A percentile compares a stretch with the other conserved stretches of the same genome.
Conservation (phyloP, 495 filamentous ascomycete genomes). For the Bacidia gigantensis region DNA sequence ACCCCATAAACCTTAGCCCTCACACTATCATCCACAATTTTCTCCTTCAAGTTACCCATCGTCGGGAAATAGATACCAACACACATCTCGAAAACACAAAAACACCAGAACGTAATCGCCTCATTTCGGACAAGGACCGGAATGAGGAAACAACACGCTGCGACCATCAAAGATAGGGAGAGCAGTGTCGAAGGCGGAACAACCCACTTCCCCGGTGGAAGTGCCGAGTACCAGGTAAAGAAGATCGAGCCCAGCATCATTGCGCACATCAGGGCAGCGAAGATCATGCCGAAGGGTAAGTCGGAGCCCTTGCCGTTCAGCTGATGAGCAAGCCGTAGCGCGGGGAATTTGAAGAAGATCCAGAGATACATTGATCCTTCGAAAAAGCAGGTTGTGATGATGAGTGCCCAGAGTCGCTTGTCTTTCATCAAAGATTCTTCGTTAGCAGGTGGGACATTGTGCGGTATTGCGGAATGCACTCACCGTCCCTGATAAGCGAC, state of each 20-base stretch:
- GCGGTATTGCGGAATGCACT: neutral
- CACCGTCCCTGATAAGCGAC: neutral
- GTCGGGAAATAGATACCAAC: slow-evolving; percentile 41
- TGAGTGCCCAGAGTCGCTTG: slow-evolving; percentile 32
- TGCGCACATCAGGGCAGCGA: slow-evolving; percentile 42
- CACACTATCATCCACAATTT: no score
- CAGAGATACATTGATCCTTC: slow-evolving; percentile 48
- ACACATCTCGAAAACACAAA: slow-evolving; percentile 10
- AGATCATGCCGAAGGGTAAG: slow-evolving; percentile 43
- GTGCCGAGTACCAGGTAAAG: slow-evolving; percentile 26
- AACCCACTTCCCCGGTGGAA: slow-evolving; percentile 18
- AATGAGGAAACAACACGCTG: slow-evolving; percentile 28
- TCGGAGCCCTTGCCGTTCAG: slow-evolving; percentile 12
- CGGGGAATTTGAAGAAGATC: slow-evolving; percentile 43
- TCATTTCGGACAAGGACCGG: slow-evolving; percentile 26
- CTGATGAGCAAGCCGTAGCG: slow-evolving; percentile 28
- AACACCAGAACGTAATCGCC: slow-evolving; percentile 19
- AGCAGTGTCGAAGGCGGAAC: slow-evolving; percentile 29
- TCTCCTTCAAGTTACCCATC: slow-evolving; percentile 36
- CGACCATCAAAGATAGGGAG: slow-evolving; percentile 22
- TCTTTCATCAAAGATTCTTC: slow-evolving; percentile 8
- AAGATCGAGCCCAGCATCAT: slow-evolving; percentile 36
- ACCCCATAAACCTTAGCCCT: no score
- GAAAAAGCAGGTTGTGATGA: slow-evolving; percentile 36
- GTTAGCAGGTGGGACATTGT: neutral